Evolutionary conservation across 169 alveolate species (phyloP).

Genomic region (Plasmodium vinckei): DNA sequence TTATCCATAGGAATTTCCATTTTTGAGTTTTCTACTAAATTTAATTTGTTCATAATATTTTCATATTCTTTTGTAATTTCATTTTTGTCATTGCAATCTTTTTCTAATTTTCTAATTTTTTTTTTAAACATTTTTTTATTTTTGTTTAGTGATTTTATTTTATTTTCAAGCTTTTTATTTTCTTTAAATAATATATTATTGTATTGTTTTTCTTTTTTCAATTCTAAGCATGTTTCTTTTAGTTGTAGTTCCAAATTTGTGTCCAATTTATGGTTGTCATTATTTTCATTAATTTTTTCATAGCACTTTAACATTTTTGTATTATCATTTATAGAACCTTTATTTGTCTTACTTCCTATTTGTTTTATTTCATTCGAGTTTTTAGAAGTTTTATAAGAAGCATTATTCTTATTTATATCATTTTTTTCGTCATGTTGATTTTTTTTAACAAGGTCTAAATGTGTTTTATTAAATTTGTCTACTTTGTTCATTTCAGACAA

Average conservation of each 20-base stretch:
- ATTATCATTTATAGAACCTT: too few species aligned
- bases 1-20: conserved; percentile 36
- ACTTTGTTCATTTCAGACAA: too few species aligned
- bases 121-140: conserved; percentile 14
- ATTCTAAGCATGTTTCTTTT: conserved; percentile 31
- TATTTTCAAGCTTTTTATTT: conserved; percentile 25
- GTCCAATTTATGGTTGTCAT: not conserved
- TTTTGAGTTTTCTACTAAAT: conserved; percentile 9
- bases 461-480: too few species aligned
- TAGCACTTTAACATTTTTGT: too few species aligned
- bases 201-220: conserved; percentile 57
- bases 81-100: conserved; percentile 21
- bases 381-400: too few species aligned
- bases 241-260: conserved; percentile 23
- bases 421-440: too few species aligned
- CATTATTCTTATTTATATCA: too few species aligned
- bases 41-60: conserved; percentile 18
- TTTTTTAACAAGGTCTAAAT: too few species aligned
- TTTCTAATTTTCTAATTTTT: conserved; percentile 42
- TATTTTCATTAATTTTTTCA: too few species aligned
- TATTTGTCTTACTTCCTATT: too few species aligned
- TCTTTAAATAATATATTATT: conserved; percentile 20
- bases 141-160: conserved; percentile 21
- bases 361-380: too few species aligned
- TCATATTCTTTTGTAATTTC: conserved; percentile 23